Base-by-base conservation (phyloP, 129 eudicot genomes). In the Deinandra increscens region DNA sequence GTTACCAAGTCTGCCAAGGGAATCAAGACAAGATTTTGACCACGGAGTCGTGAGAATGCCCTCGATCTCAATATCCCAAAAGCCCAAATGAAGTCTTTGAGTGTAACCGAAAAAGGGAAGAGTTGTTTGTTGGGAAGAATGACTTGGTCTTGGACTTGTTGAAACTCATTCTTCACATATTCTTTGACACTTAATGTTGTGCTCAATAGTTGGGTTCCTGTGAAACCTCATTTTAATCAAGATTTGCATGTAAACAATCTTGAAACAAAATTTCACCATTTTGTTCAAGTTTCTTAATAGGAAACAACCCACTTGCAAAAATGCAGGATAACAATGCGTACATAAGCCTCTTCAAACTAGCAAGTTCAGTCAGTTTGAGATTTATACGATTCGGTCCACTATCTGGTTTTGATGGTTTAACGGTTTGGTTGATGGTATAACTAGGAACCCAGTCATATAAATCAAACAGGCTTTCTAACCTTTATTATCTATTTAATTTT, bases 11-110 rank as follows among this genome's bases (percentile, higher is more conserved):
- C 99, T 50, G 97, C 99, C 44, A 89, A 69, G 39, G 99, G 99
- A 76, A 94, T 80, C 60, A 89, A 71, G 36, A 90, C 94, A 62
- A 94, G 96, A 77, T 86, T 89, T 73, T 94, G 96, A 62, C 85
- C 90, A 48, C 97, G 87, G 39, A 89, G 85, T 60, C 93, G 91
- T 19, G 97, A 83, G 78, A 94, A 94, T 12, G 97, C 97, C 74
- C 99, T 85, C 34, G 99, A 94, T 85, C 99, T 89, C 65, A 94
- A 87, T 26, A 94, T 87, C 19, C 97, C 99, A 77, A 94, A 94
- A 48, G 99, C 97, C 99, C 99, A 94, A 7, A 89, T 69, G 85
- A 94, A 89, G 73, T 90, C 99, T 4, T 94, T 85, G 31, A 80
- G 51, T 65, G 99, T 90, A 74, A 94, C 55, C 7, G 69, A 64